Evolutionary conservation across 192 early-diverging fungal genomes (phyloP).

Genomic region (Funneliformis geosporum): DNA sequence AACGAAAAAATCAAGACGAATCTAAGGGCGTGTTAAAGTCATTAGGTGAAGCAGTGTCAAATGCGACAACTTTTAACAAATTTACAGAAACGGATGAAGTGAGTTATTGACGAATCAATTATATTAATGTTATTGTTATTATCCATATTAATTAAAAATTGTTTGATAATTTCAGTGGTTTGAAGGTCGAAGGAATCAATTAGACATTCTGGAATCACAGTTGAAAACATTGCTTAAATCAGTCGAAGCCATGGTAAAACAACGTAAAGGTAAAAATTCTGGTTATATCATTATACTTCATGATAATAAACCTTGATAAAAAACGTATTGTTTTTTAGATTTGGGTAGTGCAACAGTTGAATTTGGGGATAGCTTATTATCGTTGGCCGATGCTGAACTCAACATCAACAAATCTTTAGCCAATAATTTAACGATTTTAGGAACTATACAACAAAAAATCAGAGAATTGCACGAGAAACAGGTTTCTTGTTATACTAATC

Average conservation of each 20-base stretch:
- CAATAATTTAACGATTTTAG: constrained; percentile 69
- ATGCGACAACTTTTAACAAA: constrained; percentile 62
- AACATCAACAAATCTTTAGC: constrained; percentile 70
- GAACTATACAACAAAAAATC: constrained; percentile 78
- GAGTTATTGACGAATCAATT: not conserved
- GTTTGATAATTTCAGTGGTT: constrained; percentile 55
- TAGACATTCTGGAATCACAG: constrained; percentile 78
- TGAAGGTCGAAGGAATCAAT: constrained; percentile 67
- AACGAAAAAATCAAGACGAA: constrained; percentile 51
- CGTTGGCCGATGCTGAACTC: constrained; percentile 71
- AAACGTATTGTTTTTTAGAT: constrained; percentile 42
- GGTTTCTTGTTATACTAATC: constrained; percentile 36
- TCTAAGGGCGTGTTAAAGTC: constrained; percentile 60
- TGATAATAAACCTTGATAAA: not conserved
- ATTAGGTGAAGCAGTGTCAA: constrained; percentile 73
- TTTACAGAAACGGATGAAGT: constrained; percentile 72
- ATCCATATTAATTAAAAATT: not conserved
- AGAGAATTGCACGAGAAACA: constrained; percentile 79
- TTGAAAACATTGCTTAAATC: constrained; percentile 75
- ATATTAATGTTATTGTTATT: not conserved
- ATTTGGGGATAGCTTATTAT: constrained; percentile 76
- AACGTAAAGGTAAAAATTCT: constrained; percentile 53
- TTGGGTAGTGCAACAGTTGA: constrained; percentile 71
- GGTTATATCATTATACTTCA: not conserved
- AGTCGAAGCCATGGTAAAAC: constrained; percentile 75